A percentile compares a stretch with the other conserved stretches of the same genome.
These are phyloP conservation scores for Tolypocladium ovalisporum DNA, from an alignment of 2,329 filamentous ascomycete species.

Conservation along the genomic window DNA sequence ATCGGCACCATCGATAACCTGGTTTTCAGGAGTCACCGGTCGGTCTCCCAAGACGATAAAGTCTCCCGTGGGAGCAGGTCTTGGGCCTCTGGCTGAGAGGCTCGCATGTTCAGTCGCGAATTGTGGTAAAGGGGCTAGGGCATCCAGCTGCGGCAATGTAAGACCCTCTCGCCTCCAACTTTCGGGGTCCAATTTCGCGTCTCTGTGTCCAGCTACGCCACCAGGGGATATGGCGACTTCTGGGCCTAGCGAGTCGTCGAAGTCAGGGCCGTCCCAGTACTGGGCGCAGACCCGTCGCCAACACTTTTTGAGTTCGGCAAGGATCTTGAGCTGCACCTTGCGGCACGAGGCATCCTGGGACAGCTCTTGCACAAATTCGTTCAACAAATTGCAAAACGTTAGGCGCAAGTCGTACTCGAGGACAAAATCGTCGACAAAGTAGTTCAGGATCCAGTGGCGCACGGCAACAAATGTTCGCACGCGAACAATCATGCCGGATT, in stretches of 20 bases:
- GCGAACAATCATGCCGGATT: slow-evolving; percentile 84
- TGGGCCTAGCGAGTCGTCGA: slow-evolving; percentile 48
- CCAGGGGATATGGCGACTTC: slow-evolving; percentile 65
- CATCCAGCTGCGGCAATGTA: slow-evolving; percentile 33
- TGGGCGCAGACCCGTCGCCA: slow-evolving; percentile 85
- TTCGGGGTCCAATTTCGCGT: slow-evolving; percentile 42
- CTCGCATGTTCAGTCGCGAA: slow-evolving; percentile 12
- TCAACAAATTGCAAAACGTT: slow-evolving; percentile 72
- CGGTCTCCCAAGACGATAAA: slow-evolving; percentile 32
- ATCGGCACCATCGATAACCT: slow-evolving; percentile 11
- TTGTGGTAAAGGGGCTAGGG: slow-evolving; percentile 20
- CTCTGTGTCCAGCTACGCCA: slow-evolving; percentile 53
- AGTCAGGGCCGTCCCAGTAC: slow-evolving; percentile 74
- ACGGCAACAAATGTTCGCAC: slow-evolving; percentile 93
- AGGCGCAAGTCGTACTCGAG: slow-evolving; percentile 61
- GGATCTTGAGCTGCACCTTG: slow-evolving; percentile 65
- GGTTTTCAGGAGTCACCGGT: slow-evolving; percentile 35
- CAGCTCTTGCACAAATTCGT: slow-evolving; percentile 51
- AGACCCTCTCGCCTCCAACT: slow-evolving; percentile 39
- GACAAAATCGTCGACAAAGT: slow-evolving; percentile 92
- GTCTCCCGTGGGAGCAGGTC: slow-evolving; percentile 34
- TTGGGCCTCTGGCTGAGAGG: slow-evolving; percentile 33
- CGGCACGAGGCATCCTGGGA: slow-evolving; percentile 29
- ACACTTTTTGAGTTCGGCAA: slow-evolving; percentile 91
- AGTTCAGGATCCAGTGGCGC: slow-evolving; percentile 95